Conservation (phyloP, 495 filamentous ascomycete genomes). For the Durotheca rogersii region DNA sequence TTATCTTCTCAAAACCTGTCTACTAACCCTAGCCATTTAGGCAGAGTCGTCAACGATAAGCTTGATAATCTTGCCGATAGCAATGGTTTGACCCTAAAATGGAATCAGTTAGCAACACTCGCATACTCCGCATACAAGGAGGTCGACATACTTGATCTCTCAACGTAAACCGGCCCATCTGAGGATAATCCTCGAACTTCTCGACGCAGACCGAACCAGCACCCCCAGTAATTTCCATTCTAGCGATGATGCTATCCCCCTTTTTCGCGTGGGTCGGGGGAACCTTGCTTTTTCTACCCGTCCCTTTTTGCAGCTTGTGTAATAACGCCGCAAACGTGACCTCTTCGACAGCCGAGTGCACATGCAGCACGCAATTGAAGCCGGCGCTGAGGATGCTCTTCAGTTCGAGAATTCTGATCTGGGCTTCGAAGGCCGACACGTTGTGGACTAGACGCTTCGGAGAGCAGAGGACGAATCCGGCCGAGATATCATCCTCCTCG, state of each 20-base stretch:
- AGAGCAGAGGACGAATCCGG: conserved; percentile 94
- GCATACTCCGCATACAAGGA: conserved; percentile 22
- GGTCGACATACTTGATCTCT: conserved; percentile 72
- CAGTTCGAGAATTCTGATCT: conserved; percentile 92
- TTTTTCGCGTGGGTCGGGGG: conserved; percentile 89
- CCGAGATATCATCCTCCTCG: conserved; percentile 95
- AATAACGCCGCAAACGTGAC: conserved; percentile 83
- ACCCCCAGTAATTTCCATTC: conserved; percentile 80
- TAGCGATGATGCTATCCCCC: conserved; percentile 90
- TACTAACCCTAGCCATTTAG: conserved; percentile 8
- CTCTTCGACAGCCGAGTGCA: conserved; percentile 95
- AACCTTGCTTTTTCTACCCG: conserved; percentile 87
- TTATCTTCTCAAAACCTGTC: conserved; percentile 4
- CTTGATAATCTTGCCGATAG: conserved; percentile 95
- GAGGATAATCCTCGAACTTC: conserved; percentile 87
- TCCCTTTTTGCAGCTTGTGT: conserved; percentile 96
- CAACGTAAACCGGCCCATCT: conserved; percentile 92
- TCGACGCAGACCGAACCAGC: conserved; percentile 90
- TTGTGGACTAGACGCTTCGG: conserved; percentile 88
- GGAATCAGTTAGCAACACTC: conserved; percentile 22
- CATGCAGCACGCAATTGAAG: conserved; percentile 87
- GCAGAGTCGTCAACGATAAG: conserved; percentile 51
- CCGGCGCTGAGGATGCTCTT: conserved; percentile 82
- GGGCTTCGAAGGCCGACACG: conserved; percentile 88
- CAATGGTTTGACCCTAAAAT: conserved; percentile 81